Base-by-base conservation (phyloP, 345 rosid species). In the Aegle marmelos region DNA sequence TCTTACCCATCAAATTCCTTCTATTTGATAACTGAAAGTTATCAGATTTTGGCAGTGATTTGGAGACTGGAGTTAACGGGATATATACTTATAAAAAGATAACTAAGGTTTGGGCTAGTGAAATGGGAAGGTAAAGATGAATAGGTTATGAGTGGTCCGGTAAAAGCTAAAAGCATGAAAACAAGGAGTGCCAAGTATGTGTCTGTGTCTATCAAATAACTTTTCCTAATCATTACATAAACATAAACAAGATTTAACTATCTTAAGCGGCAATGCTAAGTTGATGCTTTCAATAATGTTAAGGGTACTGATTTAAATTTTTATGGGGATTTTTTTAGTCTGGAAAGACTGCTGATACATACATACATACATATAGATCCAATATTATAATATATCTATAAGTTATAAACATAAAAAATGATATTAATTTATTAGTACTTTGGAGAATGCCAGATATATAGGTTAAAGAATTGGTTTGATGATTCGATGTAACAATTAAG, bases 1-100 rank as follows among this genome's bases (percentile, higher is more conserved):
- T 74, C 79, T 87, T 87, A 7, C 92, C 90, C 93, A 91, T 91
- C 79, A 70, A 69, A 58, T 81, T 33, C 7, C n/a, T 54, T 75
- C 75, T 71, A 74, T 81, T 70, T 76, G 68, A 78, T 68, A 27
- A 68, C 70, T 45, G 56, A 34, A 37, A 66, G 39, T 21, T 31
- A n/a, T 1, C 24, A 50, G 64, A 21, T 33, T 74, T 64, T 70
- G 22, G 71, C 53, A 73, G 27, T n/a, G 66, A 17, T 13, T 11
- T 11, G 50, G 53, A 25, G 24, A 72, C 30, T 53, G 64, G 2
- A 74, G 72, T 54, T 8, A 70, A 16, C 37, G 41, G 30, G 73
- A 31, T 22, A 25, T 22, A 31, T 21, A 33, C 4, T 7, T 37
- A 72, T 22, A 61, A n/a, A 61, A 58, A 56, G 67, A 33, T n/a